These are phyloP conservation scores for Trichocladium uniseriatum DNA, from an alignment of 495 filamentous ascomycete species.

Conservation along the genomic window DNA sequence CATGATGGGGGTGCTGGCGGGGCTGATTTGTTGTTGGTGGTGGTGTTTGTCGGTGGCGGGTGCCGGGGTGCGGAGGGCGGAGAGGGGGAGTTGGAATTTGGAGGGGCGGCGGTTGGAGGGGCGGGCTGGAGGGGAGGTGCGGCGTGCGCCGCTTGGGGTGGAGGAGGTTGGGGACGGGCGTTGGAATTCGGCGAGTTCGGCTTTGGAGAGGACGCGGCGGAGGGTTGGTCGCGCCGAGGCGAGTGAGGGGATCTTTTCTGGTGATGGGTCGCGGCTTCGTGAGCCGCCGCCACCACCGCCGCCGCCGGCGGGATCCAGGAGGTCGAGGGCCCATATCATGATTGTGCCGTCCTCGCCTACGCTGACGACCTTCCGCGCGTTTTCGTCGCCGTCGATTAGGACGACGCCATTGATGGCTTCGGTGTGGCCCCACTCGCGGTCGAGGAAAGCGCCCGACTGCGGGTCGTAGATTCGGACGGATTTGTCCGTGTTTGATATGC, in stretches of 20 bases:
- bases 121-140: too few relatives aligned
- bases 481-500: slow-evolving; percentile 86
- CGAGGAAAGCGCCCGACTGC: slow-evolving; percentile 63
- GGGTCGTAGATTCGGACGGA: slow-evolving; percentile 84
- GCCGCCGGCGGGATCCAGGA: slow-evolving; percentile 28
- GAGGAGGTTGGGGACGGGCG: slow-evolving; percentile 47
- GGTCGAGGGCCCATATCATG: slow-evolving; percentile 69
- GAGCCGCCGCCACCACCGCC: not conserved
- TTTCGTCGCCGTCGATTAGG: slow-evolving; percentile 52
- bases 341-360: slow-evolving; percentile 76
- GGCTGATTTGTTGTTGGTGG: too few relatives aligned
- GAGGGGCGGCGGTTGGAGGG: too few relatives aligned
- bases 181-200: slow-evolving; percentile 70
- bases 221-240: slow-evolving; percentile 55
- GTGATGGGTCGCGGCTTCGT: slow-evolving; percentile 37
- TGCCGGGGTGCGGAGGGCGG: too few relatives aligned
- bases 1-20: too few relatives aligned
- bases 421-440: slow-evolving; percentile 88
- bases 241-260: slow-evolving; percentile 40
- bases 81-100: too few relatives aligned
- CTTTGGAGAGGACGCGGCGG: slow-evolving; percentile 63
- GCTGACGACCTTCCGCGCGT: slow-evolving; percentile 52
- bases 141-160: too few relatives aligned
- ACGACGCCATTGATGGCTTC: slow-evolving; percentile 78
- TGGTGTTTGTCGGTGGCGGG: too few relatives aligned